phyloP scores from a whole-genome alignment of 2,329 filamentous ascomycete species.

The Talaromyces sp. region DNA sequence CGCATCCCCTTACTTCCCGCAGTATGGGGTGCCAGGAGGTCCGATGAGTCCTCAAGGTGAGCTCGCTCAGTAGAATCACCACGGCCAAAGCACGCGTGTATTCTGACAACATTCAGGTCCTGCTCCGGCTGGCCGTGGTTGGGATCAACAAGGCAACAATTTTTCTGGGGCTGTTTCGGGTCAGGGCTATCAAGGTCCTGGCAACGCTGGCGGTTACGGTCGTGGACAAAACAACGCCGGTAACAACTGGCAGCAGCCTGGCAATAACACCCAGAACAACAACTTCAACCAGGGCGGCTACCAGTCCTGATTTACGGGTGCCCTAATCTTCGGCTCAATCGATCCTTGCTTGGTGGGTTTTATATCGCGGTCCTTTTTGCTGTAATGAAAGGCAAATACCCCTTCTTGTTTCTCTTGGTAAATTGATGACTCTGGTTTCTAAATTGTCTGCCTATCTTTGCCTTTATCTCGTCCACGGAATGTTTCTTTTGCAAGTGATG shows the following conservation, averaged over 20 bases:
- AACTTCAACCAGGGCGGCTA: slow-evolving; percentile 60
- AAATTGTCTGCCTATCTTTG: slow-evolving; percentile 21
- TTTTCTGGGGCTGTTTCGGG: slow-evolving; percentile 44
- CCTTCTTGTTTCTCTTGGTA: slow-evolving; percentile 20
- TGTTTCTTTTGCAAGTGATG: slow-evolving; percentile 32
- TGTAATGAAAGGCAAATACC: slow-evolving; percentile 20
- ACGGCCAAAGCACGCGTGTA: slow-evolving; percentile 20
- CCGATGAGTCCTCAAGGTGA: slow-evolving; percentile 60
- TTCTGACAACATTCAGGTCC: slow-evolving; percentile 51
- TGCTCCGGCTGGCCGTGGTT: slow-evolving; percentile 56
- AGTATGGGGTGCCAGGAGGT: slow-evolving; percentile 73
- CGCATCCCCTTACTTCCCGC: slow-evolving; percentile 83
- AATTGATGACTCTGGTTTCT: slow-evolving; percentile 24
- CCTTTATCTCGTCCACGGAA: slow-evolving; percentile 19
- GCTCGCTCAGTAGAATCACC: slow-evolving; percentile 2
- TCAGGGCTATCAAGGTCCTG: slow-evolving; percentile 62
- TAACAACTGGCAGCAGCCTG: slow-evolving; percentile 53
- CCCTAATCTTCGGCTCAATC: slow-evolving; percentile 6
- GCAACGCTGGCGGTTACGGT: slow-evolving; percentile 78
- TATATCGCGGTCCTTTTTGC: slow-evolving; percentile 15
- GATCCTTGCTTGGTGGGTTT: slow-evolving; percentile 12
- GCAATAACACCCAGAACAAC: slow-evolving; percentile 44
- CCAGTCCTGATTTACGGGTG: slow-evolving; percentile 48
- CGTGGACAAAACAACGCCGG: slow-evolving; percentile 62
- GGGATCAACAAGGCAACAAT: slow-evolving; percentile 55